These are phyloP conservation scores for Neoarthrinium moseri DNA, from an alignment of 2,329 filamentous ascomycete species.

Conservation along the genomic window DNA sequence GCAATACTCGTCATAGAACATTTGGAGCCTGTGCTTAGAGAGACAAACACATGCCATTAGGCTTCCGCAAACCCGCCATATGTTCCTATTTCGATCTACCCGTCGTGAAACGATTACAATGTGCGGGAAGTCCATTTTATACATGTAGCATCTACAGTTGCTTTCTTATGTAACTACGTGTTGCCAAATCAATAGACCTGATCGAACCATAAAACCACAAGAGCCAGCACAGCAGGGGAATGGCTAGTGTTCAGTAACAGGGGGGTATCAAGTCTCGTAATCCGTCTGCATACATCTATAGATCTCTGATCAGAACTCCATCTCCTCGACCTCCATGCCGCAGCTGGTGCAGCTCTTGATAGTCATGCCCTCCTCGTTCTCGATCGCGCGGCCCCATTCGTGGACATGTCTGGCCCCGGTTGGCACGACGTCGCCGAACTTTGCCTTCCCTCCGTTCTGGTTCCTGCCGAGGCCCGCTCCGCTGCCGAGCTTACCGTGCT, in stretches of 20 bases:
- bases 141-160: too few species aligned
- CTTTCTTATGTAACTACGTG: too few species aligned
- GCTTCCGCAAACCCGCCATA: too few species aligned
- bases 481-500: conserved; percentile 52
- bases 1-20: too few species aligned
- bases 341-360: conserved; percentile 79
- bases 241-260: not conserved
- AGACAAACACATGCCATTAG: too few species aligned
- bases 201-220: too few species aligned
- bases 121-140: too few species aligned
- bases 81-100: too few species aligned
- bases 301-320: conserved; percentile 53
- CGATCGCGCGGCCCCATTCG: conserved; percentile 75
- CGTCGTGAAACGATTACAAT: too few species aligned
- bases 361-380: conserved; percentile 69
- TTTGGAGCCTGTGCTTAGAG: too few species aligned
- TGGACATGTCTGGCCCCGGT: conserved; percentile 76
- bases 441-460: conserved; percentile 39
- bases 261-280: not conserved
- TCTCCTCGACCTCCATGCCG: conserved; percentile 76
- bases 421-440: conserved; percentile 76
- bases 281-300: not conserved
- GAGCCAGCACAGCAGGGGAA: not conserved
- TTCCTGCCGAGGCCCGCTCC: conserved; percentile 40
- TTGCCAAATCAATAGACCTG: too few species aligned